phyloP scores from a whole-genome alignment of 140 eudicot species.

The Flaveria floridana region DNA sequence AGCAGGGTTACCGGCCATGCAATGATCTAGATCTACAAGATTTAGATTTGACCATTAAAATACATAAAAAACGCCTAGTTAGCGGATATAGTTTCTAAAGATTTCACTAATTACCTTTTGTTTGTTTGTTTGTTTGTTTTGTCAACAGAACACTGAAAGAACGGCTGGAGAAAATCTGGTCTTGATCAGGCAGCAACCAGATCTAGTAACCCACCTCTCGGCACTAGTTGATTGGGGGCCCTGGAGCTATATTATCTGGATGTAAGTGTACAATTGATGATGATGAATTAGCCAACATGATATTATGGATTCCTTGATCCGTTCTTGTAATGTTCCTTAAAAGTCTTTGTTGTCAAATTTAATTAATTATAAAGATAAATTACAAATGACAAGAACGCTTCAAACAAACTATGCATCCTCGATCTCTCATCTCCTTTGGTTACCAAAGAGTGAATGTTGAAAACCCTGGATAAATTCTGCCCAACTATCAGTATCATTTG shows the following conservation, averaged over 20 bases:
- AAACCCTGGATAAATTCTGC: neutral
- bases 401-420: neutral
- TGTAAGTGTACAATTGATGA: slow-evolving; percentile 21
- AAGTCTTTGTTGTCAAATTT: slow-evolving; percentile 8
- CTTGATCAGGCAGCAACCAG: neutral
- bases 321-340: slow-evolving; percentile 14
- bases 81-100: neutral
- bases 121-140: neutral
- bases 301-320: neutral
- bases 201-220: slow-evolving; percentile 14
- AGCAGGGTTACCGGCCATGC: slow-evolving; percentile 1
- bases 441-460: slow-evolving; percentile 13
- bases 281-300: slow-evolving; percentile 4
- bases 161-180: neutral
- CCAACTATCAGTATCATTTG: neutral
- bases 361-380: neutral
- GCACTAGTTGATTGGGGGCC: slow-evolving; percentile 11
- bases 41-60: neutral
- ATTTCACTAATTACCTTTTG: neutral
- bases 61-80: neutral
- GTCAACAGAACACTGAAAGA: slow-evolving; percentile 1
- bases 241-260: slow-evolving; percentile 22
- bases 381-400: slow-evolving; percentile 8
- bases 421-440: neutral
- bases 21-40: slow-evolving; percentile 13